These are phyloP conservation scores for Boletus eberwhitei DNA, from an alignment of 768 basidiomycete species.

Conservation along the genomic window DNA sequence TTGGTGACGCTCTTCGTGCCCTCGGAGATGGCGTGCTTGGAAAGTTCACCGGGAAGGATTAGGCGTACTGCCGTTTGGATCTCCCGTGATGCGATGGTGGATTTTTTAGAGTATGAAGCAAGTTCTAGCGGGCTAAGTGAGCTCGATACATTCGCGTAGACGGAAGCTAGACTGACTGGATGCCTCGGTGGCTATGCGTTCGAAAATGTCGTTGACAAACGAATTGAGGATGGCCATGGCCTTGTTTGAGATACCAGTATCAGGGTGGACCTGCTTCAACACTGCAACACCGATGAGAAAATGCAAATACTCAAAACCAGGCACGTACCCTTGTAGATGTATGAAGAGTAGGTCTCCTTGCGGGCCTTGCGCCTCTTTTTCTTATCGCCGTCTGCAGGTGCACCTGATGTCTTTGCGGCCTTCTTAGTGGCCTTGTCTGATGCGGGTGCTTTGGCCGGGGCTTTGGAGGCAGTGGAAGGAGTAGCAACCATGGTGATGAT, in stretches of 20 bases:
- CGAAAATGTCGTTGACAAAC: slow-evolving; percentile 93
- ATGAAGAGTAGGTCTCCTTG: slow-evolving; percentile 92
- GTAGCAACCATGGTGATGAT: slow-evolving; percentile 58
- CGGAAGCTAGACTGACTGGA: slow-evolving; percentile 55
- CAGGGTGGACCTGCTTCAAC: slow-evolving; percentile 96
- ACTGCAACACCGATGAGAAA: slow-evolving; percentile 44
- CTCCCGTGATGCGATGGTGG: slow-evolving; percentile 97
- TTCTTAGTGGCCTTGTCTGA: slow-evolving; percentile 41
- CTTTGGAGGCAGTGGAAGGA: slow-evolving; percentile 41
- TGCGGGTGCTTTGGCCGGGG: slow-evolving; percentile 41
- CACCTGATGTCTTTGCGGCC: slow-evolving; percentile 56
- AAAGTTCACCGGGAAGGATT: slow-evolving; percentile 95
- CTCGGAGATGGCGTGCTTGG: slow-evolving; percentile 98
- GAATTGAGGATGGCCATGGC: slow-evolving; percentile 90
- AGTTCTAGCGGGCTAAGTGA: slow-evolving; percentile 55
- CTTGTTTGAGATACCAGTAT: slow-evolving; percentile 98
- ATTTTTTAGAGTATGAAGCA: slow-evolving; percentile 97
- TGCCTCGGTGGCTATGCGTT: slow-evolving; percentile 86
- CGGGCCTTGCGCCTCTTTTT: slow-evolving; percentile 85
- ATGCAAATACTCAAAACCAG: not conserved
- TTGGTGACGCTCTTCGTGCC: slow-evolving; percentile 78
- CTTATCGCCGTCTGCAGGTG: slow-evolving; percentile 68
- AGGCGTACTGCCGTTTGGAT: slow-evolving; percentile 96
- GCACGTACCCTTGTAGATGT: slow-evolving; percentile 82
- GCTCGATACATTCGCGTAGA: not conserved